Base-by-base conservation (phyloP, 2,329 filamentous ascomycete species). In the Pyricularia sp. region DNA sequence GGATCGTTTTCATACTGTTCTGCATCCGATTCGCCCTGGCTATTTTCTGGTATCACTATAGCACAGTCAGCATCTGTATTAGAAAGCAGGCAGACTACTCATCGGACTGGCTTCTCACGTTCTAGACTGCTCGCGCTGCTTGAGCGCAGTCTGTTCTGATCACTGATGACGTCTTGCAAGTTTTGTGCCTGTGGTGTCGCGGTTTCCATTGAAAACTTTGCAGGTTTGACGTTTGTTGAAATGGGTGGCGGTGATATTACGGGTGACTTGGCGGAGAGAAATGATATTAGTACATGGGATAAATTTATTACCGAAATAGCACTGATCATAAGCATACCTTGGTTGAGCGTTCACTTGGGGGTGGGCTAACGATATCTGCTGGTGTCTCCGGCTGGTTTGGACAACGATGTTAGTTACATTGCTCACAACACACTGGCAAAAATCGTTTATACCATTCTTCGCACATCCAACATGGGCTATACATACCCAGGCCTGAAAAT, bases 161-260 rank as follows among this genome's bases (percentile, higher is more conserved):
- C 83, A 28, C 73, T 76, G 31, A 85, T 83, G 68, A 91, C 83
- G 66, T 96, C 91, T 70, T 91, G 84, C 64, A 91, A 78, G 65
- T 91, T 93, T 72, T 96, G 91, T 2, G 92, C 92, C 69, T 87
- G 86, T 9, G 93, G 93, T 1, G 93, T 96, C 60, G 87, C 83
- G 69, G 82, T 82, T 65, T 91, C 88, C 35, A 86, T 73, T 71
- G 84, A 88, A 72, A 88, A 91, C 64, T 81, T 78, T 22, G 82
- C 79, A 60, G 84, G 86, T 65, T 86, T 84, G 28, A 96, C 81
- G 69, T 90, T 82, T 28, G 92, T 96, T 33, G 88, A 87, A 60
- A 96, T 84, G 4, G 86, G 86, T 44, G 90, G 88, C 0, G 89
- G 88, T 55, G 83, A 83, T n/a, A 79, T 76, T 59, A 74, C 78